Evolutionary conservation across 1,139 yeast species (phyloP).

Genomic region (Saccharomyces hybrid): DNA sequence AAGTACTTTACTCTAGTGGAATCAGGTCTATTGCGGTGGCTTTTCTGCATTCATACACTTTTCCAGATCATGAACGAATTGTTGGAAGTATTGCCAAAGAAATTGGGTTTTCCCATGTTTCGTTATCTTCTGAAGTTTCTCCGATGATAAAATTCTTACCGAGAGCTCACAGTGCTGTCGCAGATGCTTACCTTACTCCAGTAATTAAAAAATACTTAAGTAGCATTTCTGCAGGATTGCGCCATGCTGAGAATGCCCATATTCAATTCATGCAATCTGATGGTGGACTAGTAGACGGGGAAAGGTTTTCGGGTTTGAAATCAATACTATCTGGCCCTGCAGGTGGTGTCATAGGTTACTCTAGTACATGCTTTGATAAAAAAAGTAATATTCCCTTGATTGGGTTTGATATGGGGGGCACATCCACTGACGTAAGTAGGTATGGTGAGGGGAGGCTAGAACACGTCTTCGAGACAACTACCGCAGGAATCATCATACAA

Average conservation of each 20-base stretch:
- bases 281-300: conserved; percentile 48
- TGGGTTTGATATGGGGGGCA: conserved; percentile 60
- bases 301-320: conserved; percentile 44
- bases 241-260: conserved; percentile 37
- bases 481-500: conserved; percentile 50
- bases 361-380: conserved; percentile 44
- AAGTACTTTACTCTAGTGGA: conserved; percentile 44
- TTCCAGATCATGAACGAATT: conserved; percentile 52
- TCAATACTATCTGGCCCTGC: conserved; percentile 57
- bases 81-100: conserved; percentile 52
- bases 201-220: conserved; percentile 54
- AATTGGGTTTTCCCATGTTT: conserved; percentile 55
- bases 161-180: conserved; percentile 64
- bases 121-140: conserved; percentile 56
- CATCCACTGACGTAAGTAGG: conserved; percentile 52
- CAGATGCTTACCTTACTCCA: conserved; percentile 74
- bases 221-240: conserved; percentile 55
- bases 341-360: conserved; percentile 55
- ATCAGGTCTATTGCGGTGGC: conserved; percentile 61
- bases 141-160: conserved; percentile 71
- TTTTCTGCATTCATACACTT: conserved; percentile 62
- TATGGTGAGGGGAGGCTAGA: conserved; percentile 41
- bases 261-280: conserved; percentile 55
- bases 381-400: conserved; percentile 40
- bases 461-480: conserved; percentile 48